A percentile compares a stretch with the other conserved stretches of the same genome.
Evolutionary conservation across 768 basidiomycete species (phyloP).

Genomic region (Rhodotorula sphaerocarpa): DNA sequence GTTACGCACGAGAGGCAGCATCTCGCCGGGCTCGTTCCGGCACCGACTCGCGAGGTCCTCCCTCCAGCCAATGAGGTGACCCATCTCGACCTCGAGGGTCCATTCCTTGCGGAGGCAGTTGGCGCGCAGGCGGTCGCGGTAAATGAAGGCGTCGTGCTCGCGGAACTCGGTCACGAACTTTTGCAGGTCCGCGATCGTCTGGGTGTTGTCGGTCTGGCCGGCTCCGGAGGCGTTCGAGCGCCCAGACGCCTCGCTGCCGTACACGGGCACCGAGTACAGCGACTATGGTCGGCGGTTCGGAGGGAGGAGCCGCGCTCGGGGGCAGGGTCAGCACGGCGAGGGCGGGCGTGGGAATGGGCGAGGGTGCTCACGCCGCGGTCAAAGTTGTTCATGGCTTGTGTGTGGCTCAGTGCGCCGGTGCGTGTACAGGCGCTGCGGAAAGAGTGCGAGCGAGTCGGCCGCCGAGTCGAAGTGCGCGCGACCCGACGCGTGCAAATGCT

Average conservation of each 20-base stretch:
- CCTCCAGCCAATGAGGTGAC: conserved; percentile 63
- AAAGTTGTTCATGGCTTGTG: conserved; percentile 20
- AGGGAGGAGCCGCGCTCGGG: neutral
- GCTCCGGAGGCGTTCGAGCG: conserved; percentile 6
- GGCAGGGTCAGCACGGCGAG: neutral
- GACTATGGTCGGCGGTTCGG: neutral
- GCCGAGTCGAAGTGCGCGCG: too few relatives aligned
- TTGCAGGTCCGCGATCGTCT: conserved; percentile 29
- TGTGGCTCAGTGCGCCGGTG: neutral
- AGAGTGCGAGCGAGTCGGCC: neutral
- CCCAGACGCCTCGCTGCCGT: conserved; percentile 19
- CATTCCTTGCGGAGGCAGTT: conserved; percentile 83
- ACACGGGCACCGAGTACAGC: conserved; percentile 26
- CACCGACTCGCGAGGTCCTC: conserved; percentile 87
- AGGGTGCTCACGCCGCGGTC: conserved; percentile 18
- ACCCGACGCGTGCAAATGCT: neutral
- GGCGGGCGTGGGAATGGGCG: fast-evolving
- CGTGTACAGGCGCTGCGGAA: neutral
- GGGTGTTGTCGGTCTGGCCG: conserved; percentile 12
- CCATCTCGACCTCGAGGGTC: conserved; percentile 74
- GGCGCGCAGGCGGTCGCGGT: conserved; percentile 68
- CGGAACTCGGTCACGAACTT: conserved; percentile 34
- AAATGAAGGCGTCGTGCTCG: conserved; percentile 31
- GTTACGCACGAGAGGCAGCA: conserved; percentile 67
- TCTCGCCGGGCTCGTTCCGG: conserved; percentile 79